Evolutionary conservation across 2,329 filamentous ascomycete genomes (phyloP).

Genomic region (Ilyonectria robusta): DNA sequence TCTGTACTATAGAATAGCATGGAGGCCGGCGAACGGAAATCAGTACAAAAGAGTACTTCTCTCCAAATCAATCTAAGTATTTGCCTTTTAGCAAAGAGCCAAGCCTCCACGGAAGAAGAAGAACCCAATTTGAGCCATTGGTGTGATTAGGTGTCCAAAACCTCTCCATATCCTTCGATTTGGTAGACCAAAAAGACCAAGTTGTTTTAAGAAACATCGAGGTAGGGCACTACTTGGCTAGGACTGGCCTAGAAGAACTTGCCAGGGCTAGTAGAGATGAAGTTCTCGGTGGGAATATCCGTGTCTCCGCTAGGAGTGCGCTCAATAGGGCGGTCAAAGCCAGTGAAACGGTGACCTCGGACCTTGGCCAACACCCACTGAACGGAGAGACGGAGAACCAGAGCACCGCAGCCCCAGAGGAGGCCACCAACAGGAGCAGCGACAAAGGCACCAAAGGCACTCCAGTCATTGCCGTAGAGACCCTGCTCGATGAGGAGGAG

Average conservation of each 20-base stretch:
- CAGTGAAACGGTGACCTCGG: conserved; percentile 75
- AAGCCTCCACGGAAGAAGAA: background rate
- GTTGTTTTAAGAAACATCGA: conserved; percentile 12
- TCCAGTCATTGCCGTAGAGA: conserved; percentile 84
- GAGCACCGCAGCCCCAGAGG: conserved; percentile 77
- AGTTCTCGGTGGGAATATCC: conserved; percentile 44
- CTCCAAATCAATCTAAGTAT: conserved; percentile 39
- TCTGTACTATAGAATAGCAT: conserved; percentile 50
- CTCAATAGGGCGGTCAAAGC: conserved; percentile 69
- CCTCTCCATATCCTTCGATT: background rate
- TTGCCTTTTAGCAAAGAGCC: conserved; percentile 21
- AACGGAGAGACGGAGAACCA: conserved; percentile 70
- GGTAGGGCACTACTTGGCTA: conserved; percentile 26
- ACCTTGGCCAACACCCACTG: conserved; percentile 71
- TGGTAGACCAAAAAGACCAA: background rate
- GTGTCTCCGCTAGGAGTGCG: conserved; percentile 49
- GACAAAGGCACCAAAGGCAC: conserved; percentile 85
- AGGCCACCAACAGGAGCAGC: conserved; percentile 83
- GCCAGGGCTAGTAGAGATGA: conserved; percentile 57
- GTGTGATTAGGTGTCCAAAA: background rate
- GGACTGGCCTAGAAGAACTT: conserved; percentile 66
- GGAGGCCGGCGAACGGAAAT: conserved; percentile 40
- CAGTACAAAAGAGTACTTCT: conserved; percentile 34
- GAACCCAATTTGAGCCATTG: background rate
- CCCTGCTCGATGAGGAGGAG: conserved; percentile 81